Percentiles rank a stretch among this genome's conserved stretches.
Conservation (phyloP, 2,329 filamentous ascomycete species). For the Coleophoma crateriformis region DNA sequence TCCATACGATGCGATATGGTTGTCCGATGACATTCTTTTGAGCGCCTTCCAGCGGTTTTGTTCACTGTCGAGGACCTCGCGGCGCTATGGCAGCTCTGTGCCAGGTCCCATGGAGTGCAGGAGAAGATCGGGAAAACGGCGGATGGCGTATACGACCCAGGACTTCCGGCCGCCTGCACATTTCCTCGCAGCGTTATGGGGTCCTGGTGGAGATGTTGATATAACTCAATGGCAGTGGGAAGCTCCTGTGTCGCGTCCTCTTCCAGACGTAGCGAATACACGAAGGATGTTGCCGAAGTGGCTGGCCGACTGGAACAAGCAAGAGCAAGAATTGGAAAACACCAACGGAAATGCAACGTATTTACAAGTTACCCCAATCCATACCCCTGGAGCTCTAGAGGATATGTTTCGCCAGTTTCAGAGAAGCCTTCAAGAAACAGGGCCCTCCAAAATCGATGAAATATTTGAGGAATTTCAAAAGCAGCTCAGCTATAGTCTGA, state of each 20-base stretch:
- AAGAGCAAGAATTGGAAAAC: no score
- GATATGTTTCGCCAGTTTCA: no score
- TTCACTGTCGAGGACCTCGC: conserved; percentile 21
- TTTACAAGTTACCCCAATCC: no score
- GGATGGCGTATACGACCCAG: conserved; percentile 23
- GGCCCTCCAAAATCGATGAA: no score
- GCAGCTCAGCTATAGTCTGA: conserved; percentile 15
- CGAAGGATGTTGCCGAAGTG: conserved; percentile 12
- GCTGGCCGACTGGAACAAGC: conserved; percentile 11
- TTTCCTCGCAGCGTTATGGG: conserved; percentile 12
- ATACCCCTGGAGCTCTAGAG: no score
- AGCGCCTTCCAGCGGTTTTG: conserved; percentile 43
- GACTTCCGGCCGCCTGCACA: conserved; percentile 8
- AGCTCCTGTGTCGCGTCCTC: conserved; percentile 14
- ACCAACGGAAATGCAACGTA: no score
- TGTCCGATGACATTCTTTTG: conserved; percentile 50
- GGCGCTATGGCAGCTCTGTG: conserved; percentile 27
- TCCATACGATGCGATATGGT: conserved; percentile 45
- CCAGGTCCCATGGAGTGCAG: conserved; percentile 28
- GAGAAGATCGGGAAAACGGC: conserved; percentile 25
- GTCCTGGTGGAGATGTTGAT: conserved; percentile 16
- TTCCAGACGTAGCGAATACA: neutral
- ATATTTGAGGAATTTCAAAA: conserved; percentile 13
- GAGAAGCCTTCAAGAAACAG: no score
- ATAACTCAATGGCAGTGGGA: conserved; percentile 24